Conservation (phyloP, 441 rosid species). For the Daphne laureola region DNA sequence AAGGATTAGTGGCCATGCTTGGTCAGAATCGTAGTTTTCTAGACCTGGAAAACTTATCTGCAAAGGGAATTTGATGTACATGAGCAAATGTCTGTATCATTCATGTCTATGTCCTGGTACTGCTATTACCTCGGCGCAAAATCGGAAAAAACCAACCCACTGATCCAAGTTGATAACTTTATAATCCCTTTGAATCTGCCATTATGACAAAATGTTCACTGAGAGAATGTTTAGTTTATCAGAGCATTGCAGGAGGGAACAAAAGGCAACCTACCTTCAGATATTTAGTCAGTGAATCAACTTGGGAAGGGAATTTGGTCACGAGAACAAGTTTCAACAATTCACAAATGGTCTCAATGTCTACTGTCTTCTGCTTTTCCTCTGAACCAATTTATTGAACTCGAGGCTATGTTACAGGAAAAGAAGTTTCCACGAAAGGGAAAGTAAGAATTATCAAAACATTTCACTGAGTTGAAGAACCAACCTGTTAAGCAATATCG, state of each 20-base stretch:
- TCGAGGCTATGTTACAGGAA: slow-evolving; percentile 2
- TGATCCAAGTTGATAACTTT: slow-evolving; percentile 51
- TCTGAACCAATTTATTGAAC: slow-evolving; percentile 26
- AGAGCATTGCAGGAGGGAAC: slow-evolving; percentile 5
- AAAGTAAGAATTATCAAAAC: not conserved
- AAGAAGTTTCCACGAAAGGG: slow-evolving; percentile 7
- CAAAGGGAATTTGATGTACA: slow-evolving; percentile 5
- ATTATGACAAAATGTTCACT: not conserved
- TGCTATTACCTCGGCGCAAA: slow-evolving; percentile 38
- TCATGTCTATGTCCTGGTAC: too few species aligned
- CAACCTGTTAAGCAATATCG: slow-evolving; percentile 62
- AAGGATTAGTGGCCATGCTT: slow-evolving; percentile 52
- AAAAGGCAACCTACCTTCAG: slow-evolving; percentile 35
- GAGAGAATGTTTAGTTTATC: slow-evolving; percentile 1
- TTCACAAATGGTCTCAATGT: slow-evolving; percentile 53
- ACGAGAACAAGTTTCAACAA: slow-evolving; percentile 52
- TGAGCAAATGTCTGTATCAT: too few species aligned
- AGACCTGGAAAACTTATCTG: slow-evolving; percentile 47
- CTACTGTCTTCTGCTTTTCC: slow-evolving; percentile 58
- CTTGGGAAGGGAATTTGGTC: slow-evolving; percentile 31
- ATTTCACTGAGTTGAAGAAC: slow-evolving; percentile 9
- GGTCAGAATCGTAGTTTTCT: slow-evolving; percentile 30
- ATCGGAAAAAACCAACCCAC: slow-evolving; percentile 44
- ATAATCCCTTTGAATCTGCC: slow-evolving; percentile 47
- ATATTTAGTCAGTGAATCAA: slow-evolving; percentile 44